phyloP scores from a whole-genome alignment of 1,139 yeast species.

The Chernovozyma sophiae-reginae region DNA sequence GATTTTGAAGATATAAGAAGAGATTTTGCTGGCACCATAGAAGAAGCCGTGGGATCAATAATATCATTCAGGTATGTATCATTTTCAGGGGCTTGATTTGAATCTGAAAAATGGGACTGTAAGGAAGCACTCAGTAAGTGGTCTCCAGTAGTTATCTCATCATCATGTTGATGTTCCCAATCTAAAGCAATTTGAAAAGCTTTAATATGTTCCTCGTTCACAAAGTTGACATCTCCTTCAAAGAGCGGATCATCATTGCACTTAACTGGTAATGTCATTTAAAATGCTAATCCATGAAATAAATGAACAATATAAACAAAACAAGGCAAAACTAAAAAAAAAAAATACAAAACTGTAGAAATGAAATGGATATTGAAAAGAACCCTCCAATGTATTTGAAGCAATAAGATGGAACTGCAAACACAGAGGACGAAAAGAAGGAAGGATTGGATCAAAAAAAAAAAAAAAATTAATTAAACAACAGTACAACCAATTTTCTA shows the following conservation, averaged over 20 bases:
- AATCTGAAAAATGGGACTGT: conserved; percentile 1
- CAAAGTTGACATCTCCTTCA: conserved; percentile 32
- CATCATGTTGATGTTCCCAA: conserved; percentile 34
- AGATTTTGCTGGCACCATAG: conserved; percentile 13
- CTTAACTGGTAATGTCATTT: no score
- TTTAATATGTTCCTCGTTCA: conserved; percentile 35
- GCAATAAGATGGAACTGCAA: no score
- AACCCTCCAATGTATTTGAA: no score
- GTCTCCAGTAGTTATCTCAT: conserved; percentile 8
- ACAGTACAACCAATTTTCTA: no score
- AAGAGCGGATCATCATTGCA: conserved; percentile 12
- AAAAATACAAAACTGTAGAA: no score
- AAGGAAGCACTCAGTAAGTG: conserved; percentile 3
- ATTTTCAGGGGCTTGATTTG: not conserved
- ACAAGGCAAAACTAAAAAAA: no score
- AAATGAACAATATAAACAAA: no score
- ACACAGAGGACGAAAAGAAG: no score
- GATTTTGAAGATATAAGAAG: conserved; percentile 52
- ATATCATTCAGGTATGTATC: not conserved
- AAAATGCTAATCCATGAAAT: no score
- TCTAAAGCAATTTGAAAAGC: conserved; percentile 39
- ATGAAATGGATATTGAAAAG: no score
- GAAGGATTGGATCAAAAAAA: no score
- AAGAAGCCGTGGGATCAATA: conserved; percentile 1
- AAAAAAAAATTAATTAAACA: no score